A percentile compares a stretch with the other conserved stretches of the same genome.
These are phyloP conservation scores for Penicillium mononematosum DNA, from an alignment of 495 filamentous ascomycete genomes.

Conservation along the genomic window DNA sequence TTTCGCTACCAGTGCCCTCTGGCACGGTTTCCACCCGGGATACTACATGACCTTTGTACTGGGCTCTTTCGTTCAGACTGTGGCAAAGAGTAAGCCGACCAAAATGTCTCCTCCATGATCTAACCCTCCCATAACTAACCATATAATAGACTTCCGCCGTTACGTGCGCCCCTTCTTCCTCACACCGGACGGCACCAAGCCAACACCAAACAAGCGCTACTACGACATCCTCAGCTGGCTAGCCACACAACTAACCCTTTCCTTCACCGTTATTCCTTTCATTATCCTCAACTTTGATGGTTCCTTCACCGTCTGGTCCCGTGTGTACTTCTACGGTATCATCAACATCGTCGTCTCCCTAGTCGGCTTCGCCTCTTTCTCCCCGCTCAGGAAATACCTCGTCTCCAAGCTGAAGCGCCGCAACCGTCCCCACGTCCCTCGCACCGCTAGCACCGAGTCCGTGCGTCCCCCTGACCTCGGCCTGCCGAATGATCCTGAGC, in stretches of 20 bases:
- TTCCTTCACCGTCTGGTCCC: slow-evolving; percentile 71
- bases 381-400: slow-evolving; percentile 67
- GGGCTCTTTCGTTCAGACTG: slow-evolving; percentile 85
- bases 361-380: slow-evolving; percentile 65
- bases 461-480: slow-evolving; percentile 64
- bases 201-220: slow-evolving; percentile 70
- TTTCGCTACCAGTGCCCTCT: slow-evolving; percentile 89
- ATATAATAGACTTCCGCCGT: slow-evolving; percentile 72
- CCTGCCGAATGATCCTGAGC: slow-evolving; percentile 69
- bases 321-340: slow-evolving; percentile 87
- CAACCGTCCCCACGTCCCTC: slow-evolving; percentile 34
- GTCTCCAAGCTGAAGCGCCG: slow-evolving; percentile 58
- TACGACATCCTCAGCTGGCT: slow-evolving; percentile 84
- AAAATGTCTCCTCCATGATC: slow-evolving; percentile 21
- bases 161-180: slow-evolving; percentile 92
- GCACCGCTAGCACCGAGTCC: slow-evolving; percentile 33
- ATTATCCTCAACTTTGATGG: slow-evolving; percentile 68
- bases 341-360: slow-evolving; percentile 62
- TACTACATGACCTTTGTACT: slow-evolving; percentile 92
- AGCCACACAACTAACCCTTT: slow-evolving; percentile 77
- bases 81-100: slow-evolving; percentile 73
- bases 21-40: slow-evolving; percentile 97
- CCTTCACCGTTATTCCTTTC: slow-evolving; percentile 81
- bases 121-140: slow-evolving; percentile 7
- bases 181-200: slow-evolving; percentile 62